phyloP scores from a whole-genome alignment of 2,329 filamentous ascomycete species.

The Blastomyces emzantsi region DNA sequence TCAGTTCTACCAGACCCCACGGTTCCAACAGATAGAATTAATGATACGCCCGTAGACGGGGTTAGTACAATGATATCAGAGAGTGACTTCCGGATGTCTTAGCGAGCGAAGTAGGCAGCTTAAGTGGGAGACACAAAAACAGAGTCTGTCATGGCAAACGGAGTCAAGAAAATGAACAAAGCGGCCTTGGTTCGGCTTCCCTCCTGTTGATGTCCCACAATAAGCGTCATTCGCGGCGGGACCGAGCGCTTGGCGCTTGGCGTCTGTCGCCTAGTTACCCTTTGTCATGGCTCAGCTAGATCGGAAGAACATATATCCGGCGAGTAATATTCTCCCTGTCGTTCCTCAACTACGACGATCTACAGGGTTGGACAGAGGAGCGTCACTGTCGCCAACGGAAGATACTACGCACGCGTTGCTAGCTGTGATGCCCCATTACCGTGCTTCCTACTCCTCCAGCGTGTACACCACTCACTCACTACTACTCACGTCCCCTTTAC shows the following conservation, averaged over 20 bases:
- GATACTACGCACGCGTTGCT: background rate
- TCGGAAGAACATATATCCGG: slow-evolving; percentile 1
- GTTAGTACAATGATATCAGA: background rate
- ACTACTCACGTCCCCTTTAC: background rate
- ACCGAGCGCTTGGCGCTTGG: background rate
- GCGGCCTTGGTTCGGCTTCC: background rate
- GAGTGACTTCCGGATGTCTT: background rate
- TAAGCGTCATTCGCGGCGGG: background rate
- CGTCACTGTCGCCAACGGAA: background rate
- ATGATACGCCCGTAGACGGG: background rate
- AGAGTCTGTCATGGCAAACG: background rate
- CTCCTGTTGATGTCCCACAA: background rate
- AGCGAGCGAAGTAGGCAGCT: background rate
- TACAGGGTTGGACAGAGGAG: too few relatives aligned
- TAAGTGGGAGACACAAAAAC: background rate
- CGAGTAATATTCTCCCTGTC: too few relatives aligned
- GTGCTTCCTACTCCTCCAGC: background rate
- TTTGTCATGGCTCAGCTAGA: background rate
- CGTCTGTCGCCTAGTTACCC: background rate
- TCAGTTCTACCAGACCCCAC: background rate
- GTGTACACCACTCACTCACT: background rate
- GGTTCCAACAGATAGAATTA: background rate
- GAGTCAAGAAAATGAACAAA: background rate
- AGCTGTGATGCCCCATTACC: background rate
- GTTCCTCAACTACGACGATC: too few relatives aligned